A percentile compares a stretch with the other conserved stretches of the same genome.
These are phyloP conservation scores for Macaranga tanarius DNA, from an alignment of 441 rosid genomes.

Conservation along the genomic window DNA sequence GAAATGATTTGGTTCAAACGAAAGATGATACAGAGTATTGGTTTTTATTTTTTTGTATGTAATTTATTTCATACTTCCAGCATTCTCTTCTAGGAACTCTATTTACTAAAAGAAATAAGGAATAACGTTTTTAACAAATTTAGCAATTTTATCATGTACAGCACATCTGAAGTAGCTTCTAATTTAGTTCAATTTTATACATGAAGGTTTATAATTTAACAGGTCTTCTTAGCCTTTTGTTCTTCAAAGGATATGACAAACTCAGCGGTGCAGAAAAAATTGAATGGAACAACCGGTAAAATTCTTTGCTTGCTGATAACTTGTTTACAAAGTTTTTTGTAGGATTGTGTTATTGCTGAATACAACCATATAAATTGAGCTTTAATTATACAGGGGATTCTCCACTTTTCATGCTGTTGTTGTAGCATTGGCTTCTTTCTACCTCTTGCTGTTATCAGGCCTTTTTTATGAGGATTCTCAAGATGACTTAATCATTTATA, in stretches of 20 bases:
- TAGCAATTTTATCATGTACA: background rate
- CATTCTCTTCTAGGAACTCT: background rate
- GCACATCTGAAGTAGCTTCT: constrained; percentile 6
- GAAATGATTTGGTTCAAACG: background rate
- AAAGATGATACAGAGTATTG: background rate
- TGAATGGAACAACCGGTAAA: constrained; percentile 87
- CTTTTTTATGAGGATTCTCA: constrained; percentile 52
- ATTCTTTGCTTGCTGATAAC: background rate
- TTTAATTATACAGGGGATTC: constrained; percentile 57
- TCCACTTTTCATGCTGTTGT: constrained; percentile 78
- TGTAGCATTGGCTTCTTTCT: constrained; percentile 58
- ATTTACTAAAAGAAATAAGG: background rate
- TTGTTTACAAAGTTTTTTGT: background rate
- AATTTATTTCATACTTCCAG: background rate
- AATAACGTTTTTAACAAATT: background rate
- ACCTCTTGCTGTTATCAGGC: constrained; percentile 56
- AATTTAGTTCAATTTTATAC: constrained; percentile 14
- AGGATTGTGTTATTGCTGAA: background rate
- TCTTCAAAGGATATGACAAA: constrained; percentile 53
- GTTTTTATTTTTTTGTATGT: background rate
- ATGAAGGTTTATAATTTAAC: constrained; percentile 70
- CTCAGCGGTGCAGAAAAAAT: constrained; percentile 48
- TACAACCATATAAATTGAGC: constrained; percentile 10
- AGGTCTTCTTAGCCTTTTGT: constrained; percentile 44
- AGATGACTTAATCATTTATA: constrained; percentile 46